A percentile compares a stretch with the other conserved stretches of the same genome.
phyloP scores from a whole-genome alignment of 2,329 filamentous ascomycete species.

The Colletotrichum sp. region DNA sequence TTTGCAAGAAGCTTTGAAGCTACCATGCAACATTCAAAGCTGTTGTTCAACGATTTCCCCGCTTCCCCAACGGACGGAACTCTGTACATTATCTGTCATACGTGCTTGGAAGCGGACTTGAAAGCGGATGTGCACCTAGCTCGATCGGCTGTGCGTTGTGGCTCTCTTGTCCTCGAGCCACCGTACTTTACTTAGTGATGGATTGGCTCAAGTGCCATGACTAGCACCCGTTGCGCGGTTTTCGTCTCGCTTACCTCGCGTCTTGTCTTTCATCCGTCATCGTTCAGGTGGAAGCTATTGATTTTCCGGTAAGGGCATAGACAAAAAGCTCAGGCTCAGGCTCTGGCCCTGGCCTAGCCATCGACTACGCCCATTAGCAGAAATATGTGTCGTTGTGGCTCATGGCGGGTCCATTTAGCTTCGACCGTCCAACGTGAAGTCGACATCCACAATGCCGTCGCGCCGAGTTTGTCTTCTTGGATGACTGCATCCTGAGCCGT shows the following conservation, averaged over 20 bases:
- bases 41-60: neutral
- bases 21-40: neutral
- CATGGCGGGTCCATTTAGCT: neutral
- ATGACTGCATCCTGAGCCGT: neutral
- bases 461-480: neutral
- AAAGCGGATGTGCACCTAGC: neutral
- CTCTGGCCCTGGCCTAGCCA: neutral
- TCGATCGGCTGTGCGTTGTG: neutral
- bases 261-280: neutral
- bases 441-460: neutral
- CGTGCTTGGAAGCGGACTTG: neutral
- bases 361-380: neutral
- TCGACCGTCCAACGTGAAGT: neutral
- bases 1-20: neutral
- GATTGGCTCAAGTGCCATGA: neutral
- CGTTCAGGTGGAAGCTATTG: neutral
- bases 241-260: neutral
- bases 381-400: neutral
- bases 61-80: neutral
- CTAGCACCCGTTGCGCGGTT: neutral
- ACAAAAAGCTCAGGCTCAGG: neutral
- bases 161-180: neutral
- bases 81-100: neutral
- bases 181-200: neutral
- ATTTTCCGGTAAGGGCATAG: neutral